These are phyloP conservation scores for Musa balbisiana DNA, from an alignment of 202 grass and related monocot genomes.

Conservation along the genomic window DNA sequence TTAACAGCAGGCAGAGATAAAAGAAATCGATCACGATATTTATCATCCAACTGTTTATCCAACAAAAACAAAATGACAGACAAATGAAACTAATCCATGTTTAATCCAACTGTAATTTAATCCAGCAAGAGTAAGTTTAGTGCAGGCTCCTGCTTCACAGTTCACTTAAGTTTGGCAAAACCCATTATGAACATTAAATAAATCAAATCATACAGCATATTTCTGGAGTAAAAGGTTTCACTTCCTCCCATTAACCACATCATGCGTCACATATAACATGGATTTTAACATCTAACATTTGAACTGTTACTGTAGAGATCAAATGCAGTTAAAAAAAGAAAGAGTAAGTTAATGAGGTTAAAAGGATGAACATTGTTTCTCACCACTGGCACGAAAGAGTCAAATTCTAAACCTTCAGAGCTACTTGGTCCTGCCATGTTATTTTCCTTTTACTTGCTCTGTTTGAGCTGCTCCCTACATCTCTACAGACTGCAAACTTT, in stretches of 20 bases:
- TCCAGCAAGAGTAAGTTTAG: too few relatives aligned
- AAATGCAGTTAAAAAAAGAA: not conserved
- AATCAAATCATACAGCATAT: not conserved
- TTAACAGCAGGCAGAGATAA: too few relatives aligned
- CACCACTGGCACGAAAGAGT: not conserved
- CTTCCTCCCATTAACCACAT: not conserved
- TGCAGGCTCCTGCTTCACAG: too few relatives aligned
- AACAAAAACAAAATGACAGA: too few relatives aligned
- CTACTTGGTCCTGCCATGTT: slow-evolving; percentile 14
- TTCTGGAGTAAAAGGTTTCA: too few relatives aligned
- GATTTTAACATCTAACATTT: not conserved
- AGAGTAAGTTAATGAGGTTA: not conserved
- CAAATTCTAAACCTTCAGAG: slow-evolving; percentile 10
- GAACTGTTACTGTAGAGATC: not conserved
- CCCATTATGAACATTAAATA: too few relatives aligned
- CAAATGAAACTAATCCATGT: too few relatives aligned
- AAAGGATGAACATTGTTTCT: not conserved
- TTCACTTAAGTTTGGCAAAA: too few relatives aligned
- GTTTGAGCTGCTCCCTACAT: not conserved
- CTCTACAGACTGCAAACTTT: slow-evolving; percentile 3
- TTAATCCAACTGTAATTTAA: too few relatives aligned
- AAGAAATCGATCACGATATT: too few relatives aligned
- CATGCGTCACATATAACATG: not conserved
- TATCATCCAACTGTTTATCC: too few relatives aligned
- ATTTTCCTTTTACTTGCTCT: slow-evolving; percentile 8